Evolutionary conservation across 129 eudicot species (phyloP), one percentile per base, ranked within the genome.

Genomic region (Cynara cardunculus): DNA sequence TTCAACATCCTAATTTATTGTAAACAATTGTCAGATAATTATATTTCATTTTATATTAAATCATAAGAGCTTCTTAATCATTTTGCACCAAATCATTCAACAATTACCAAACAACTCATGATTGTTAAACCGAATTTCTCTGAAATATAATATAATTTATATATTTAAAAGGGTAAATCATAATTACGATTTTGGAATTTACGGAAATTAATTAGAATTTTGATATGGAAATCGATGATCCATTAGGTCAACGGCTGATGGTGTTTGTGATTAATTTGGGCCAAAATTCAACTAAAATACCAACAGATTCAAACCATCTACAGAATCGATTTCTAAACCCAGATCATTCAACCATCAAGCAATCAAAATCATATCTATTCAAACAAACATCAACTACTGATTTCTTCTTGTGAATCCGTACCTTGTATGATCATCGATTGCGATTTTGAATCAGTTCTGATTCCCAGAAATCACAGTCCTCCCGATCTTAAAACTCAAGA

Each of bases 401-500:
- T 11, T 41, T 4, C 53, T 31, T 31, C 16, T 41, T 41, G 53
- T 37, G 2, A 41, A 41, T 2, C 16, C 12, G 22, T 18, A 53
- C 21, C 64, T 5, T 13, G 18, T 13, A 18, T 2, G 22, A 53
- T 53, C 64, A 53, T 6, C n/a, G 22, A 3, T 18, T 12, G 22
- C 64, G 22, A 53, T 53, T 18, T 16, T 1, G 22, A 53, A 53
- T 53, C 64, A 18, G 8, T 56, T 56, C 65, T 5, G 62, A 49
- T 49, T 34, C 21, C 64, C 86, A 64, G 81, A 84, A 64, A 81
- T 83, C 73, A 92, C 82, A 25, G 39, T 0, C 84, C 89, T 76
- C 10, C 88, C 97, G 67, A 93, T 89, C 82, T 90, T 90, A 78
- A 80, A 93, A 5, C 90, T 77, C 66, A 90, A 71, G 74, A 82